Evolutionary conservation across 352 stramenopile species (phyloP).

Genomic region (Phytophthora parvispora): DNA sequence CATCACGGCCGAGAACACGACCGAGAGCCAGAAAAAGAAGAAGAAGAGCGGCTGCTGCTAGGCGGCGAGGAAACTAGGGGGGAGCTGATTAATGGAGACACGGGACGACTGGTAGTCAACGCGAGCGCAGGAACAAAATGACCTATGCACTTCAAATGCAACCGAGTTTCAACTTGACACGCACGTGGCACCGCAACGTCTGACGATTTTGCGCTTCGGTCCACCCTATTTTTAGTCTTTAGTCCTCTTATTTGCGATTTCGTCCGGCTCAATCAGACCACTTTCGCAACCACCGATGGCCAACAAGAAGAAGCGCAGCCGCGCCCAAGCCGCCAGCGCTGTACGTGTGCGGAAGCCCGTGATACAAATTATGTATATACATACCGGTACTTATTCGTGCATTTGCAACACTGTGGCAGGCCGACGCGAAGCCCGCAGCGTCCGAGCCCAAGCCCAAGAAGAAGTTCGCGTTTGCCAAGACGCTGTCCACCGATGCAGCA

Average conservation of each 20-base stretch:
- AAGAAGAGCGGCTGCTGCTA: slow-evolving; percentile 91
- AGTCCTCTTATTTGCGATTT: slow-evolving; percentile 6
- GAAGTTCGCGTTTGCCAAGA: slow-evolving; percentile 28
- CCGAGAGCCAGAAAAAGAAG: slow-evolving; percentile 79
- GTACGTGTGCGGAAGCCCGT: slow-evolving; percentile 23
- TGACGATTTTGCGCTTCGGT: slow-evolving; percentile 12
- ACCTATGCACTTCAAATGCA: slow-evolving; percentile 33
- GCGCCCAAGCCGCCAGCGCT: slow-evolving; percentile 9
- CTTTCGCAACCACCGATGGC: slow-evolving; percentile 26
- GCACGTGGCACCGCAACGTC: slow-evolving; percentile 19
- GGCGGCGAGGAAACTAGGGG: no score
- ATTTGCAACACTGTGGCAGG: slow-evolving; percentile 1
- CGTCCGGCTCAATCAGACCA: not conserved
- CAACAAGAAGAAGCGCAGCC: slow-evolving; percentile 41
- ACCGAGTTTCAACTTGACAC: slow-evolving; percentile 30
- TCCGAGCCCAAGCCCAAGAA: slow-evolving; percentile 32
- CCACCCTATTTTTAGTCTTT: slow-evolving; percentile 1
- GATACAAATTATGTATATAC: not conserved
- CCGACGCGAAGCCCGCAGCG: slow-evolving; percentile 5
- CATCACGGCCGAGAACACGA: slow-evolving; percentile 85
- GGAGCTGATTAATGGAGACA: slow-evolving; percentile 10
- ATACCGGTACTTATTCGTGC: slow-evolving; percentile 15
- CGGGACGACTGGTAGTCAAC: slow-evolving; percentile 13
- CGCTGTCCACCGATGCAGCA: slow-evolving; percentile 12
- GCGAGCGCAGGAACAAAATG: slow-evolving; percentile 11